Evolutionary conservation across 148 eudicot genomes (phyloP).

Genomic region (Fagopyrum esculentum): DNA sequence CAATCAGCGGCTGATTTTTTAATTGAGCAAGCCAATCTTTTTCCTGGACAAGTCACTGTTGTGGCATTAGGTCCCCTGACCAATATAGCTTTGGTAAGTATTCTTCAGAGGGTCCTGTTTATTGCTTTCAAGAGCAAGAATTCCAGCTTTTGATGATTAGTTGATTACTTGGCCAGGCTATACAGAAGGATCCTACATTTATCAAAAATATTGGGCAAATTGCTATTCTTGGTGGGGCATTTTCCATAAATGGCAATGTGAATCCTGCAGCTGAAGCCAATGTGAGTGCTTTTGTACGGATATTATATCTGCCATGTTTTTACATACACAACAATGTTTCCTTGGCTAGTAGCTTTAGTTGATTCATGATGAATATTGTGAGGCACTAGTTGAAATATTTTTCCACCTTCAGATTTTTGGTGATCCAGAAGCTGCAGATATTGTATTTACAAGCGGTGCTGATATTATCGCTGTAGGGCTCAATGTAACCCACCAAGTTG

Average conservation of each 20-base stretch:
- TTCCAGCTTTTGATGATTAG: conserved; percentile 9
- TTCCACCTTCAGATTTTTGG: conserved; percentile 58
- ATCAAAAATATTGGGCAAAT: conserved; percentile 62
- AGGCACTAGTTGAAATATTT: conserved; percentile 11
- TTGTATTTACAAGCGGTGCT: conserved; percentile 90
- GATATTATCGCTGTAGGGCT: conserved; percentile 80
- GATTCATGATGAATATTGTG: neutral
- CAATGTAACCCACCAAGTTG: conserved; percentile 92
- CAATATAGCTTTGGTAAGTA: conserved; percentile 81
- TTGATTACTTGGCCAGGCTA: conserved; percentile 43
- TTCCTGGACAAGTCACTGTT: conserved; percentile 79
- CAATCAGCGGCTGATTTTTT: conserved; percentile 77
- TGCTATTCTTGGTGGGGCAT: conserved; percentile 88
- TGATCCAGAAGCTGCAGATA: conserved; percentile 96
- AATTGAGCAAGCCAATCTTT: conserved; percentile 50
- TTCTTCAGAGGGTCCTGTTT: conserved; percentile 6
- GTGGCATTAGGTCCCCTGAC: conserved; percentile 97
- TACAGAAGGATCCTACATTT: conserved; percentile 63
- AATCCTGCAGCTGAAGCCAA: conserved; percentile 98
- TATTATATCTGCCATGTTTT: neutral
- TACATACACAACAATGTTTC: neutral
- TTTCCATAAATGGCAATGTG: conserved; percentile 89
- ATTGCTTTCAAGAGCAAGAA: neutral
- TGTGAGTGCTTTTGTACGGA: conserved; percentile 36
- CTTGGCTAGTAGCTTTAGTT: neutral